These are phyloP conservation scores for Penicillium taxi DNA, from an alignment of 495 filamentous ascomycete species.

Conservation along the genomic window DNA sequence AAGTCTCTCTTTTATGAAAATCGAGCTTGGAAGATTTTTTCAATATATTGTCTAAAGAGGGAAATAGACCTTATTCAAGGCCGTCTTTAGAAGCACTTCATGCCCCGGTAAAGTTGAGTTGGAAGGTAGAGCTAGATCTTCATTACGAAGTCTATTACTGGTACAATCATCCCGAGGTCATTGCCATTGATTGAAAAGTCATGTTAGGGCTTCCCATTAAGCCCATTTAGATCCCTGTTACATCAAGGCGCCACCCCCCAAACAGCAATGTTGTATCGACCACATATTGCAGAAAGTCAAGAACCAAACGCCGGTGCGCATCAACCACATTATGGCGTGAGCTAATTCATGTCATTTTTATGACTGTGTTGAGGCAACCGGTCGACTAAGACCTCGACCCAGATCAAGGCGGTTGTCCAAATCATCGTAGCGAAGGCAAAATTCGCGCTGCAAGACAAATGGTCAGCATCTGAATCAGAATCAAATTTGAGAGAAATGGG, in stretches of 20 bases:
- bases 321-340: slow-evolving; percentile 9
- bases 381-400: slow-evolving; percentile 26
- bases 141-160: too few relatives aligned
- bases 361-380: slow-evolving; percentile 33
- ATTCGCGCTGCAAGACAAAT: slow-evolving; percentile 52
- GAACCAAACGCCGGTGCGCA: slow-evolving; percentile 34
- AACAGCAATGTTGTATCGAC: slow-evolving; percentile 21
- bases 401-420: slow-evolving; percentile 53
- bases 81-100: too few relatives aligned
- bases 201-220: slow-evolving; percentile 22
- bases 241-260: slow-evolving; percentile 23
- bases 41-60: too few relatives aligned
- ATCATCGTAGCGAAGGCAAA: slow-evolving; percentile 71
- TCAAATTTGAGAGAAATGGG: too few relatives aligned
- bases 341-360: slow-evolving; percentile 13
- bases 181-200: slow-evolving; percentile 15
- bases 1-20: too few relatives aligned
- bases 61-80: too few relatives aligned
- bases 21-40: too few relatives aligned
- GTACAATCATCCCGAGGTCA: slow-evolving; percentile 21
- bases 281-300: slow-evolving; percentile 25
- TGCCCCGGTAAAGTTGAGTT: too few relatives aligned
- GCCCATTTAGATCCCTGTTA: slow-evolving; percentile 21
- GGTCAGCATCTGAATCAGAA: slow-evolving; percentile 1
- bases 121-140: too few relatives aligned